A percentile compares a stretch with the other conserved stretches of the same genome.
Conservation (phyloP, 306 rosid species). For the Urtica urens region DNA sequence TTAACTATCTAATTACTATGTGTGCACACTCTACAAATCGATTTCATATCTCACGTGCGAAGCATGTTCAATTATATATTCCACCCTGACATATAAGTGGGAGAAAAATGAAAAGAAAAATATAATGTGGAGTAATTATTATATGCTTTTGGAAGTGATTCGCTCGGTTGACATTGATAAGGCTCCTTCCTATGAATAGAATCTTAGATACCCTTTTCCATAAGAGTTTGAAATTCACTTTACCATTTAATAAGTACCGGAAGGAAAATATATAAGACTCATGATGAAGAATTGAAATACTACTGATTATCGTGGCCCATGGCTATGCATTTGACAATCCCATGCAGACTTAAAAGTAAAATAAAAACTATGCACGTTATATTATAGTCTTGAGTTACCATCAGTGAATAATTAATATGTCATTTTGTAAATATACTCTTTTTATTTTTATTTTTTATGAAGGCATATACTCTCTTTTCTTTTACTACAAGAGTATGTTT, state of each 20-base stretch:
- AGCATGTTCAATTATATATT: not conserved
- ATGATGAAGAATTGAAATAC: not conserved
- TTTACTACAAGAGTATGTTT: no score
- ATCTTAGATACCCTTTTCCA: not conserved
- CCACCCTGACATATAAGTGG: constrained; percentile 7
- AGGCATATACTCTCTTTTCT: not conserved
- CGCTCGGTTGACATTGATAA: constrained; percentile 15
- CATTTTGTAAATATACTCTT: no score
- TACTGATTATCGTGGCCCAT: no score
- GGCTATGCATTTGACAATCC: no score
- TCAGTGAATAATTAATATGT: no score
- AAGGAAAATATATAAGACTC: constrained; percentile 9
- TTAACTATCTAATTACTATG: no score
- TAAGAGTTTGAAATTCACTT: not conserved
- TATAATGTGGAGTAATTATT: constrained; percentile 6
- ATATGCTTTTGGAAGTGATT: constrained; percentile 22
- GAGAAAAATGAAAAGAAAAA: constrained; percentile 16
- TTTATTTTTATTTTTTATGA: not conserved
- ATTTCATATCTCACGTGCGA: no score
- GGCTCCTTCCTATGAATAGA: constrained; percentile 5
- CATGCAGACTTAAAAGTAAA: not conserved
- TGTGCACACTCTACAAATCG: no score
- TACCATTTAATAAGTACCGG: constrained; percentile 2
- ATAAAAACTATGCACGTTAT: constrained; percentile 5
- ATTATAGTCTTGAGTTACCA: constrained; percentile 2